Evolutionary conservation across 2,329 filamentous ascomycete genomes (phyloP), one percentile per base, ranked within the genome.

Genomic region (Apiospora marii): DNA sequence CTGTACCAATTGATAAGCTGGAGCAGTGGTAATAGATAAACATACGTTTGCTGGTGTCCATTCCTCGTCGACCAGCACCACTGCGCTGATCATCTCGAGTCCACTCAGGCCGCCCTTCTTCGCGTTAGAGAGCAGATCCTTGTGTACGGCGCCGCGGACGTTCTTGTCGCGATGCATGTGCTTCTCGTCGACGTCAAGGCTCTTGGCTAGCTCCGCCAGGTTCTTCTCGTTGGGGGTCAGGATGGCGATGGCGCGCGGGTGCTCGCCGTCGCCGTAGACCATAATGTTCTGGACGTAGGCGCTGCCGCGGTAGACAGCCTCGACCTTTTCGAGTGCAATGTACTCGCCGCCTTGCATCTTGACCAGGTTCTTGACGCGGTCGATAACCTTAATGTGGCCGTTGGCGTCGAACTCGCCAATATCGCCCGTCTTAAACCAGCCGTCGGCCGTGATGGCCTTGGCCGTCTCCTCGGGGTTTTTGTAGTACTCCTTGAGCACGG

Each of bases 361-460:
- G 83, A 98, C 94, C 72, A 98, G 87, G 84, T 98, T 98, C 92
- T 98, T 98, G 90, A 98, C 95, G 77, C 96, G 94, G 83, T 98
- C 96, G 80, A 98, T 95, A 81, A 98, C 92, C 77, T 88, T 90
- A 76, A 98, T 84, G 81, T 97, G 93, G 61, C 96, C 96, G 74
- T 92, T 88, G 64, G 85, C 81, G 82, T 96, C 92, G 79, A 96
- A 96, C 81, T 98, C 94, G 78, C 96, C 96, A 81, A 98, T 96
- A 79, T 98, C 96, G 74, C 96, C 96, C 22, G 95, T 97, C 88
- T 93, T 96, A 89, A 98, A 98, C 96, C 96, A 98, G 69, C 94
- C 94, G 78, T 98, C 96, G 3, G 90, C 82, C 0, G 93, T 95
- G 75, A 96, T 89, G 6, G 93, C 88, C 80, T 93, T 92, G 79